These are phyloP conservation scores for Cladobotryum protrusum DNA, from an alignment of 2,329 filamentous ascomycete genomes.

Conservation along the genomic window DNA sequence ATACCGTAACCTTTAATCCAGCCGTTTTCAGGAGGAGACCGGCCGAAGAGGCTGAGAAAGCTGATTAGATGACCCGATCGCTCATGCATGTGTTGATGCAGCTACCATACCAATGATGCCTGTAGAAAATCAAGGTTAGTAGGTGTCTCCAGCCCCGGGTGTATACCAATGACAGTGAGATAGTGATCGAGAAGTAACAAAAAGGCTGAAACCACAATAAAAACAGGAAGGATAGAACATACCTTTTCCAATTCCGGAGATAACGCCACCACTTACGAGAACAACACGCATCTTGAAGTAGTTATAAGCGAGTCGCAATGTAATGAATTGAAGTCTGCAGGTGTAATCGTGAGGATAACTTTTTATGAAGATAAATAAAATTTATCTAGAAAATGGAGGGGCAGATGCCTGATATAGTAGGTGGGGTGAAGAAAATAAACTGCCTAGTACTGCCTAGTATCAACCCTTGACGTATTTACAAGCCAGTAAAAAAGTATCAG, in stretches of 20 bases:
- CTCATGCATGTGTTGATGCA: neutral
- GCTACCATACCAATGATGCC: constrained; percentile 16
- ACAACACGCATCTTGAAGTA: constrained; percentile 21
- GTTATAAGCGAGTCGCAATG: too few relatives aligned
- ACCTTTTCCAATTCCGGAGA: constrained; percentile 56
- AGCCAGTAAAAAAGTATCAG: too few relatives aligned
- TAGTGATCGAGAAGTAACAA: too few relatives aligned
- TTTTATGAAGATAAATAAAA: too few relatives aligned
- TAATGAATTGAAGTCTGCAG: too few relatives aligned
- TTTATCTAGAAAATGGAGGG: too few relatives aligned
- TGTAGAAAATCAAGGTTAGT: constrained; percentile 6
- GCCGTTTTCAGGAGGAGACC: constrained; percentile 43
- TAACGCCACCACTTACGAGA: constrained; percentile 38
- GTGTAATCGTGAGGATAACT: too few relatives aligned
- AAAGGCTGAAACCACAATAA: too few relatives aligned
- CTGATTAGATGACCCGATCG: neutral
- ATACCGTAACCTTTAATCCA: constrained; percentile 20
- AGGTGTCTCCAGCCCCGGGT: neutral
- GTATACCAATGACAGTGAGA: neutral
- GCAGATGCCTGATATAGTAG: too few relatives aligned
- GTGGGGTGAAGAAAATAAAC: too few relatives aligned
- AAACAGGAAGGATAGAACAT: constrained; percentile 18
- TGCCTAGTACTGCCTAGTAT: too few relatives aligned
- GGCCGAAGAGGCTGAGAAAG: constrained; percentile 54
- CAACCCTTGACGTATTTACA: too few relatives aligned